Evolutionary conservation across 2,329 filamentous ascomycete species (phyloP), one percentile per base, ranked within the genome.

Genomic region (Polytolypa hystricis): DNA sequence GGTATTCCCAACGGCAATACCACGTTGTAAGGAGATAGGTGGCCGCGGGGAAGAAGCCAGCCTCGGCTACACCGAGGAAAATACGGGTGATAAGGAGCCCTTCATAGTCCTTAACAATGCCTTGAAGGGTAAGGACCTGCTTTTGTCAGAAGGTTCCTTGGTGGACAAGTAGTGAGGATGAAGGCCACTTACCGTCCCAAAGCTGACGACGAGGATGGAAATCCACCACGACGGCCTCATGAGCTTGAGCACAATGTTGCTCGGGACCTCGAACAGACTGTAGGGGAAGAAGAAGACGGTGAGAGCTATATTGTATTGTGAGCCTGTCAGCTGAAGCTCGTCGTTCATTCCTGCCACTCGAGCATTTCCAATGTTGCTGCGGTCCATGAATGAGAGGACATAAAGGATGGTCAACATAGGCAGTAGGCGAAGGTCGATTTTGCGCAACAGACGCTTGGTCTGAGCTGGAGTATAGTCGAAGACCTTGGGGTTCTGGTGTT

Each of bases 211-310:
- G 46, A 73, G 66, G 42, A 53, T 61, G 5, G 67, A 63, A 15
- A 73, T 65, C 63, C 66, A 73, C 34, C 68, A 45, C 1, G 62
- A 67, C 3, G 70, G 73, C 4, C 68, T 64, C 21, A 23, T 7
- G 34, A 69, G 49, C 15, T 30, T 30, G 41, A 67, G 50, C 14
- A 64, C 53, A 14, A 66, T 41, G 42, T 66, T 67, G 43, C 54
- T 60, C 18, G 61, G 52, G 6, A 64, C 53, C 38, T 63, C 59
- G 33, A 60, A 53, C 12, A 53, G 41, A 12, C 50, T 50, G 40
- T 63, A 64, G 4, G 57, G 50, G 20, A 57, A 50, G 50, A 62
- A 65, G 50, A 62, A 64, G 21, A 57, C 51, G 2, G 71, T 62
- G 11, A 74, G 49, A 2, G 63, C 54, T 41, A 68, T 61, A 1